These are phyloP conservation scores for Ascochyta pisi DNA, from an alignment of 2,329 filamentous ascomycete species.

Conservation along the genomic window DNA sequence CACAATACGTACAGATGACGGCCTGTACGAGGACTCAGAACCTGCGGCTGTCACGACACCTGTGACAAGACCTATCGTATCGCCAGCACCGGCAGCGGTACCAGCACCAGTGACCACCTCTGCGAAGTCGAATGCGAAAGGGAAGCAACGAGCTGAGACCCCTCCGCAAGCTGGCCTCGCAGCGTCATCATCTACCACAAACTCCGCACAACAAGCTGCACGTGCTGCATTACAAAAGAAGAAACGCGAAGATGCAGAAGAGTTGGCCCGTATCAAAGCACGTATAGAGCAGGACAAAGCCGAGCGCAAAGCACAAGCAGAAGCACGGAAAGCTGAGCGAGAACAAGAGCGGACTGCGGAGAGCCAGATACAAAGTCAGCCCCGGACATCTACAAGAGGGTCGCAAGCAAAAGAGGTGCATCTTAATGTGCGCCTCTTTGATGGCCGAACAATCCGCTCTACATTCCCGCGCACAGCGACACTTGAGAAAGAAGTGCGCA, in stretches of 20 bases:
- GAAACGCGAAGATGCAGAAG: slow-evolving; percentile 70
- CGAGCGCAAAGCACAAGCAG: slow-evolving; percentile 61
- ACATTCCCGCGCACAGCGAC: slow-evolving; percentile 71
- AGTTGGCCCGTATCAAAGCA: slow-evolving; percentile 73
- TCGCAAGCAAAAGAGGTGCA: slow-evolving; percentile 43
- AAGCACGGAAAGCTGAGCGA: slow-evolving; percentile 46
- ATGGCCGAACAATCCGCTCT: slow-evolving; percentile 78
- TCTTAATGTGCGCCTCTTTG: slow-evolving; percentile 81
- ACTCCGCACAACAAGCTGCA: slow-evolving; percentile 44
- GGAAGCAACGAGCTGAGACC: slow-evolving; percentile 53
- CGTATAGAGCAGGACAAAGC: slow-evolving; percentile 79
- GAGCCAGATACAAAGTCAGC: slow-evolving; percentile 9
- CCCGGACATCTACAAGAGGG: slow-evolving; percentile 30
- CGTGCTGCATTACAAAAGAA: slow-evolving; percentile 63
- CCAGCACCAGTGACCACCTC: slow-evolving; percentile 8
- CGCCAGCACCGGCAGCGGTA: slow-evolving; percentile 6
- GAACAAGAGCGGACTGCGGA: slow-evolving; percentile 25
- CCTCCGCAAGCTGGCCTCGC: slow-evolving; percentile 42
- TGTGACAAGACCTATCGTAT: slow-evolving; percentile 13
- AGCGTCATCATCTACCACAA: slow-evolving; percentile 41
- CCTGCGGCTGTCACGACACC: not conserved
- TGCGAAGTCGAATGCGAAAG: slow-evolving; percentile 38
- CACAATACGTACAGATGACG: slow-evolving; percentile 13
- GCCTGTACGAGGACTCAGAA: slow-evolving; percentile 13
- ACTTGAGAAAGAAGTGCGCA: slow-evolving; percentile 70